Conservation (phyloP, 2,329 filamentous ascomycete genomes). For the Acephala macrosclerotiorum region DNA sequence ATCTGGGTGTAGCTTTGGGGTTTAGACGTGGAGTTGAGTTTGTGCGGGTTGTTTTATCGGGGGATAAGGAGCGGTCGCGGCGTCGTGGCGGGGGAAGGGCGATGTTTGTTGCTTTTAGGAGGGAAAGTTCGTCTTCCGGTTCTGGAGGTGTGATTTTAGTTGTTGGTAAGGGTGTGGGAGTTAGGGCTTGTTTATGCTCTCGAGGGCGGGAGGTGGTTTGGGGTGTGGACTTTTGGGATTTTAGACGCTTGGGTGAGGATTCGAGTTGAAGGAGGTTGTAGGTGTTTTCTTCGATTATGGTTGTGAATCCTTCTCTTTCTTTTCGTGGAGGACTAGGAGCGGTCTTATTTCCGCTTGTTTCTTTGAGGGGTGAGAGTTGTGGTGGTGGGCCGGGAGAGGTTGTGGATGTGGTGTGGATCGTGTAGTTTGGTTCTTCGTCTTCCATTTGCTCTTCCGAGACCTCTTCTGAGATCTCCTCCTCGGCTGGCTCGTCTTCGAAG, state of each 20-base stretch:
- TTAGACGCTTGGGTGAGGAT: constrained; percentile 39
- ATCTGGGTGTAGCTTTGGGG: constrained; percentile 32
- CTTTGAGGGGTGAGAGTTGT: constrained; percentile 54
- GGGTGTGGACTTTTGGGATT: constrained; percentile 31
- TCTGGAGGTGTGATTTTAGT: constrained; percentile 22
- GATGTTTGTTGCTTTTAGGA: constrained; percentile 29
- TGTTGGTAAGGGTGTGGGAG: constrained; percentile 9
- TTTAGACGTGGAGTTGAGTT: constrained; percentile 22
- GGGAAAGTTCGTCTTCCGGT: constrained; percentile 34
- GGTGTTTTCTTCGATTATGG: constrained; percentile 57
- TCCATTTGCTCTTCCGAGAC: constrained; percentile 37
- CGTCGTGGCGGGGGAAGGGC: background rate
- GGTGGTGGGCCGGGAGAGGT: constrained; percentile 39
- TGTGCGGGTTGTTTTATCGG: constrained; percentile 13
- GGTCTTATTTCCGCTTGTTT: constrained; percentile 41
- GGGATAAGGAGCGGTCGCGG: constrained; percentile 9
- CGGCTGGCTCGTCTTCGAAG: constrained; percentile 55
- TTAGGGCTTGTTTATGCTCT: background rate
- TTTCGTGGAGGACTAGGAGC: constrained; percentile 19
- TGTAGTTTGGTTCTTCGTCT: constrained; percentile 34
- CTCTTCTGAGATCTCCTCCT: constrained; percentile 38
- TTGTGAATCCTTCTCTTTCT: constrained; percentile 52
- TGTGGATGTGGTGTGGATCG: constrained; percentile 34
- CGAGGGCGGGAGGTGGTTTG: constrained; percentile 19
- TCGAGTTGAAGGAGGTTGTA: constrained; percentile 50